phyloP scores from a whole-genome alignment of 768 basidiomycete species.

The Mycena rebaudengoi region DNA sequence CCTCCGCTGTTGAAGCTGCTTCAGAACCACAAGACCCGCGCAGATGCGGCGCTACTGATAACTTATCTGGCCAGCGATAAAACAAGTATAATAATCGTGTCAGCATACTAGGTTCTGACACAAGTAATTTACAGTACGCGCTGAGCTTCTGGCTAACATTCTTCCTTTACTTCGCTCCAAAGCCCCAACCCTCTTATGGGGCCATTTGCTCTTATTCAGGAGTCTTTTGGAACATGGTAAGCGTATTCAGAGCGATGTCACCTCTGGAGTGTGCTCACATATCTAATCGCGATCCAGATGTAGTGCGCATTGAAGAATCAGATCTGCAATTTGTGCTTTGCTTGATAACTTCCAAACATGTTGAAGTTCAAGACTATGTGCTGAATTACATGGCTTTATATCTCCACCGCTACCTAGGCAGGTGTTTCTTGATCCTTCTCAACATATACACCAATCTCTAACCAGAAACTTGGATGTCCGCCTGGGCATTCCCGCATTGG shows the following conservation, averaged over 20 bases:
- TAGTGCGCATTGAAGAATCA: not conserved
- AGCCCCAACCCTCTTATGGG: not conserved
- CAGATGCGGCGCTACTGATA: not conserved
- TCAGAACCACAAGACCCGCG: not conserved
- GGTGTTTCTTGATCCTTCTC: not conserved
- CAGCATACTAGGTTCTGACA: not conserved
- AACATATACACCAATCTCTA: not conserved
- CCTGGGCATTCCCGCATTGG: not conserved
- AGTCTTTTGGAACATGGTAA: not conserved
- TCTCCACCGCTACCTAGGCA: not conserved
- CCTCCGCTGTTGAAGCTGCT: slow-evolving; percentile 2
- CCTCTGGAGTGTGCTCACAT: not conserved
- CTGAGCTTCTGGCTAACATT: not conserved
- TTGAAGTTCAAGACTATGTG: slow-evolving; percentile 3
- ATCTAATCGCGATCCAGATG: not conserved
- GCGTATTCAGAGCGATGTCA: not conserved
- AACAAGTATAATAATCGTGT: not conserved
- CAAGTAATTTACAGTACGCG: not conserved
- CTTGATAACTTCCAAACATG: not conserved
- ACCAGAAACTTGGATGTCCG: not conserved
- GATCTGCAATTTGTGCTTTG: slow-evolving; percentile 1
- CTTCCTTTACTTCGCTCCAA: not conserved
- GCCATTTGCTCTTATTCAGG: not conserved
- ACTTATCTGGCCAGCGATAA: not conserved
- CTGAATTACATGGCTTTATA: not conserved